Evolutionary conservation across 2,329 filamentous ascomycete genomes (phyloP), one percentile per base, ranked within the genome.

Genomic region (Fusarium xyrophilum): DNA sequence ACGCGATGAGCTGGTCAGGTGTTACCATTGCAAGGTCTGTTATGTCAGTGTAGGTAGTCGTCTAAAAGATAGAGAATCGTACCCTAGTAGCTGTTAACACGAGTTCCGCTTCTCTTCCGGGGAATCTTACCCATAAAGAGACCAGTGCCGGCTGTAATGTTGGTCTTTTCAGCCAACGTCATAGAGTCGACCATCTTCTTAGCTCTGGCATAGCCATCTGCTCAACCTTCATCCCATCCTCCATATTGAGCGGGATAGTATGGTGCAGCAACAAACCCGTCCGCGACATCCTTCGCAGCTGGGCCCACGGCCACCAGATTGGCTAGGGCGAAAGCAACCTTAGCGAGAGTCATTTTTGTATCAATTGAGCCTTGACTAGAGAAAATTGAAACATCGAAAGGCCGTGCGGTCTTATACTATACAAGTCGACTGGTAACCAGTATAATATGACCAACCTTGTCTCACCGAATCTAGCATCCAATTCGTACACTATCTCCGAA

Each of bases 151-250:
- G 86, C 86, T 0, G 91, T 93, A 53, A 93, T 84, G 74, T 93
- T 94, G 6, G 90, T 89, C 80, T 94, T 95, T 76, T 94, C 92
- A 4, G 91, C 91, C 58, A 95, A 78, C 0, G 91, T 94, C 91
- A 95, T 92, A 48, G 88, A 85, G 55, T 87, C 86, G 19, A 95
- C 91, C 17, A 94, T 77, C 6, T 82, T 78, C 60, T 88, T 84
- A 2, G 92, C 92, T 73, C 91, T 93, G 54, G 80, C 80, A 74
- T 93, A 95, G 70, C 90, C 90, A 21, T 86, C 85, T 25, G 81
- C 81, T 92, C 92, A 95, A 60, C 86, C 85, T 9, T 84, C 79
- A 0, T 85, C 80, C 89, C 91, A 93, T 39, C 91, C 92, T 51
- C 91, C 91, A 53, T 88, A 85, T 0, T 91, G 91, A 12, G 90